Base-by-base conservation (phyloP, 2,329 filamentous ascomycete species). In the Coleophoma eucalyptorum region DNA sequence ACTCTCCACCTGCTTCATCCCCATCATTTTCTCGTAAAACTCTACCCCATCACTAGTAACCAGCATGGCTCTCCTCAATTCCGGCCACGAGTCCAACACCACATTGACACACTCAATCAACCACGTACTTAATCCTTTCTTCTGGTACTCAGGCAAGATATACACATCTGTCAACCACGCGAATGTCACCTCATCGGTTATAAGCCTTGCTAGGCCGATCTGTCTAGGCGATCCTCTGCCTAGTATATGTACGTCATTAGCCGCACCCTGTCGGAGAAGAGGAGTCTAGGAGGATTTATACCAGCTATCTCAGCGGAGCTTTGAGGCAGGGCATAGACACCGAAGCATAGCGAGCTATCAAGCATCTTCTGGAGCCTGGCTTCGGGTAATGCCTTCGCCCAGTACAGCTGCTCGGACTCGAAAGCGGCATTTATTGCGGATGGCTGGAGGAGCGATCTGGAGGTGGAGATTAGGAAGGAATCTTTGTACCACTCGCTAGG, bases 161-260 rank as follows among this genome's bases (percentile, higher is more conserved):
- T 86, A 89, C 18, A 89, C 81, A 60, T 89, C 86, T 21, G 85
- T 86, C 37, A 87, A 67, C 58, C 87, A 90, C 32, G 79, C 83
- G 58, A 89, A 81, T 0, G 85, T 86, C 43, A 82, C 76, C 59
- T 80, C 78, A 66, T 90, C 87, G 8, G 86, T 90, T 47, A 90
- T 71, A n/a, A 87, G 66, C 34, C 87, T 75, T 1, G 76, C 78
- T 50, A 85, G 74, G 1, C 83, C 83, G 45, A 87, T 71, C 58
- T 75, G 70, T n/a, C 65, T 63, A 11, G 59, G 62, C 7, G 55
- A 41, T 8, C 33, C 44, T 41, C 59, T 53, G 31, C 55, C 58
- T 61, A 41, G 5, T 26, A 7, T 5, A 8, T 7, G 10, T 3
- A 26, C 26, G 26, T 26, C 26, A 26, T 26, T 26, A 26, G 26